Evolutionary conservation across 1,284 basidiomycete genomes (phyloP), one percentile per base, ranked within the genome.

Genomic region (Marasmius tenuissimus): DNA sequence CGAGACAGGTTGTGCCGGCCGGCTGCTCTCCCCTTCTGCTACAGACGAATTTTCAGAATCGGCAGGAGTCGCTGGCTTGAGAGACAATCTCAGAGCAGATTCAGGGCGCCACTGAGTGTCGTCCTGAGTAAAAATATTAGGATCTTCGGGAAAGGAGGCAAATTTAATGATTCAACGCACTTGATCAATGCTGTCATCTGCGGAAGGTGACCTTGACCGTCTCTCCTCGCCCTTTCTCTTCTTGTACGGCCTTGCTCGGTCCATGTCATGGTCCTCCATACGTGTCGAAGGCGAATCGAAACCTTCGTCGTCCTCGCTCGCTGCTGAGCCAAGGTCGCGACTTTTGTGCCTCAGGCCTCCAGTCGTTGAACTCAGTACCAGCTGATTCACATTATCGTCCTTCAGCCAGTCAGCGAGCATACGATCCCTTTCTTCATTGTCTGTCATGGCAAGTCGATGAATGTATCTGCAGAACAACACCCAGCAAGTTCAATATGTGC

Each of bases 341-440:
- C 37, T 34, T 18, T 33, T 18, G 34, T 35, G 52, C 14, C n/a
- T 54, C n/a, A 18, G 20, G 52, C 37, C 34, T 35, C 35, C 9
- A n/a, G n/a, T 47, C 20, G 45, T 20, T 8, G 16, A 8, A 47
- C 45, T 47, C 7, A 47, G 45, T 47, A 18, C 45, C 45, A 47
- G 20, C n/a, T 47, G 45, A 47, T 47, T 47, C n/a, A 47, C 37
- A 7, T 35, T n/a, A 54, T 58, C 42, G 48, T 63, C 40, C 34
- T 58, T 58, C n/a, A 58, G 49, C 63, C 63, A 65, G 50, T 60
- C 55, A 42, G 42, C 50, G 33, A 65, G 56, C 51, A 65, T 34
- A 16, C 35, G 57, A 20, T 60, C 58, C 35, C 63, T 53, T 33
- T 65, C 61, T 27, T 60, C 40, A 35, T 55, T 45, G 22, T 38